A percentile compares a stretch with the other conserved stretches of the same genome.
phyloP scores from a whole-genome alignment of 108 stramenopile species.

The Nitzschia putrida region DNA sequence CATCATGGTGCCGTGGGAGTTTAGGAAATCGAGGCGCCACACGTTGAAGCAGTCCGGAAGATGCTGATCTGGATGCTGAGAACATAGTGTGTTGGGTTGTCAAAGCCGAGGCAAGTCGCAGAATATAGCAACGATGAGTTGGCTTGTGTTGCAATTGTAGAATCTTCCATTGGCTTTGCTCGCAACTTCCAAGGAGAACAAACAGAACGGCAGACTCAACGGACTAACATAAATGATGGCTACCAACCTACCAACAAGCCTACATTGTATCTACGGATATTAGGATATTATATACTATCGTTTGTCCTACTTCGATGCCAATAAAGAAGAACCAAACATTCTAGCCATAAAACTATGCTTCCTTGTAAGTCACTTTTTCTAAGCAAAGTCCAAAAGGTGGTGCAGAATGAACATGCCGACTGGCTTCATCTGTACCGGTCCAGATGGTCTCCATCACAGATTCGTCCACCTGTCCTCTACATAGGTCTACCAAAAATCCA shows the following conservation, averaged over 20 bases:
- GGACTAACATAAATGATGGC: too few relatives aligned
- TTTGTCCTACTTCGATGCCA: too few relatives aligned
- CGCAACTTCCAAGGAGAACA: too few relatives aligned
- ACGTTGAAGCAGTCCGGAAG: not conserved
- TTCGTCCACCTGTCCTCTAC: conserved; percentile 45
- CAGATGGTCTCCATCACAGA: conserved; percentile 27
- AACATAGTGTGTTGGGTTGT: not conserved
- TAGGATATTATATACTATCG: too few relatives aligned
- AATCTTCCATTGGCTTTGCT: too few relatives aligned
- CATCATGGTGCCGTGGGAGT: not conserved
- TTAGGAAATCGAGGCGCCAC: not conserved
- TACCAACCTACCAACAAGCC: too few relatives aligned
- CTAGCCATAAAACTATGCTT: not conserved
- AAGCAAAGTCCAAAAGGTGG: conserved; percentile 72
- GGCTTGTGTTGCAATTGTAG: too few relatives aligned
- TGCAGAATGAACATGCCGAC: conserved; percentile 51
- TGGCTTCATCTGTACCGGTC: conserved; percentile 30
- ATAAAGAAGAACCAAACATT: not conserved
- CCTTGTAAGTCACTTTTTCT: conserved; percentile 37
- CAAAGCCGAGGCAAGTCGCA: not conserved
- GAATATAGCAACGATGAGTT: not conserved
- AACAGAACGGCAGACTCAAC: too few relatives aligned
- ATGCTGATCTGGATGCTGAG: not conserved
- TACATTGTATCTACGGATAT: too few relatives aligned
- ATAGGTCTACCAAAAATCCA: conserved; percentile 76